Evolutionary conservation across 805 yeast species (phyloP).

Genomic region (Nakazawaea molendinolei): DNA sequence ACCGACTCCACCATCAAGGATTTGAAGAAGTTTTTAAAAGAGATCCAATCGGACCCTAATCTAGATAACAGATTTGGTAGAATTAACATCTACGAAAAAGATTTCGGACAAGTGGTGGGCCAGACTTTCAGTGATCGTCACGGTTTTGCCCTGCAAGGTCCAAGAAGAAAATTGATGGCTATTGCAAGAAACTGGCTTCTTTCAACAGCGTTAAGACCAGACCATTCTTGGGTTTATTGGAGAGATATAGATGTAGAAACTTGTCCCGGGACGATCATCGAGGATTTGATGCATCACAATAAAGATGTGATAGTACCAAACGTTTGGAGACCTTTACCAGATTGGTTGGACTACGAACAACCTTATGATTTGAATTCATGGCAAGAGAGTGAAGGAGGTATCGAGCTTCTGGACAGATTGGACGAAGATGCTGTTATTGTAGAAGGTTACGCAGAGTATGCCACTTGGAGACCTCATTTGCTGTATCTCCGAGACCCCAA

Average conservation of each 20-base stretch:
- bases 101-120: conserved; percentile 87
- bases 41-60: conserved; percentile 61
- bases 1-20: conserved; percentile 79
- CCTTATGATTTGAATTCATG: conserved; percentile 78
- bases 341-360: conserved; percentile 74
- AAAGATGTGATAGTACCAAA: conserved; percentile 89
- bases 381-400: conserved; percentile 75
- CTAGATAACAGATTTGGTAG: conserved; percentile 59
- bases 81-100: conserved; percentile 81
- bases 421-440: conserved; percentile 94
- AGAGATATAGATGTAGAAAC: conserved; percentile 92
- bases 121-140: conserved; percentile 89
- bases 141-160: conserved; percentile 92
- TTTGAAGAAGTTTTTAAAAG: conserved; percentile 49
- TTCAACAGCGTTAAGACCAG: conserved; percentile 76
- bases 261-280: conserved; percentile 73
- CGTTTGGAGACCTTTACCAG: conserved; percentile 82
- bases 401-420: conserved; percentile 62
- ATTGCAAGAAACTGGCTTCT: conserved; percentile 90
- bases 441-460: conserved; percentile 93
- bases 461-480: conserved; percentile 94
- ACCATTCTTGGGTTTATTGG: conserved; percentile 95
- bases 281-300: conserved; percentile 85
- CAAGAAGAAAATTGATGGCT: conserved; percentile 88
- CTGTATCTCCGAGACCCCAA: conserved; percentile 89